phyloP scores from a whole-genome alignment of 305 asterid species.

The Fraxinus platypoda region DNA sequence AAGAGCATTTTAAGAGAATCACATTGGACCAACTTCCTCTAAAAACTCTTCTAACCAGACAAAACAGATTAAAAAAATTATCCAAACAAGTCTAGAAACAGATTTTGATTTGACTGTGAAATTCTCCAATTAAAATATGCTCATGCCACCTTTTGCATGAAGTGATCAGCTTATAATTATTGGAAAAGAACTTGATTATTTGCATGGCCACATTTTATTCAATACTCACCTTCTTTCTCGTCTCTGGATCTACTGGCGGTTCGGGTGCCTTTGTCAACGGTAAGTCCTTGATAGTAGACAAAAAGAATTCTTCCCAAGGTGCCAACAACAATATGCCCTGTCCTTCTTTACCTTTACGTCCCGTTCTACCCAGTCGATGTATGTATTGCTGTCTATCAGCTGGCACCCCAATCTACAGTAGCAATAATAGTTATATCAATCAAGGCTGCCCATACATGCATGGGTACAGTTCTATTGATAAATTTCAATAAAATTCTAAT shows the following conservation, averaged over 20 bases:
- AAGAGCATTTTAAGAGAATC: neutral
- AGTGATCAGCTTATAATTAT: neutral
- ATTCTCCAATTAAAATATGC: neutral
- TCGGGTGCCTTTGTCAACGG: constrained; percentile 72
- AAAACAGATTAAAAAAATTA: neutral
- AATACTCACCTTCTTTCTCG: constrained; percentile 57
- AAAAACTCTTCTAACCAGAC: neutral
- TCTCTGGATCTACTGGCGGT: constrained; percentile 78
- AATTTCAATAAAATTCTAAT: neutral
- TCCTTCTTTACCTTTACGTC: constrained; percentile 96
- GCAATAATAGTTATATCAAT: constrained; percentile 15
- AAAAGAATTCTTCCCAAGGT: constrained; percentile 95
- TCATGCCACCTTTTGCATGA: neutral
- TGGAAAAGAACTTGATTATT: neutral
- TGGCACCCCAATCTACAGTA: constrained; percentile 78
- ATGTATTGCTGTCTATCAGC: constrained; percentile 88
- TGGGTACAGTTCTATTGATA: neutral
- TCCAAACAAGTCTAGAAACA: neutral
- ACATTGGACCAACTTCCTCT: neutral
- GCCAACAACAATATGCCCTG: constrained; percentile 85
- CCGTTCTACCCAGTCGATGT: constrained; percentile 96
- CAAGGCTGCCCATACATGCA: neutral
- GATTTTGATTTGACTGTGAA: neutral
- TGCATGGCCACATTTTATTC: neutral
- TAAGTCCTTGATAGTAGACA: constrained; percentile 72